A percentile compares a stretch with the other conserved stretches of the same genome.
Evolutionary conservation across 1,139 yeast genomes (phyloP).

Genomic region (Magnusiomyces sp.): DNA sequence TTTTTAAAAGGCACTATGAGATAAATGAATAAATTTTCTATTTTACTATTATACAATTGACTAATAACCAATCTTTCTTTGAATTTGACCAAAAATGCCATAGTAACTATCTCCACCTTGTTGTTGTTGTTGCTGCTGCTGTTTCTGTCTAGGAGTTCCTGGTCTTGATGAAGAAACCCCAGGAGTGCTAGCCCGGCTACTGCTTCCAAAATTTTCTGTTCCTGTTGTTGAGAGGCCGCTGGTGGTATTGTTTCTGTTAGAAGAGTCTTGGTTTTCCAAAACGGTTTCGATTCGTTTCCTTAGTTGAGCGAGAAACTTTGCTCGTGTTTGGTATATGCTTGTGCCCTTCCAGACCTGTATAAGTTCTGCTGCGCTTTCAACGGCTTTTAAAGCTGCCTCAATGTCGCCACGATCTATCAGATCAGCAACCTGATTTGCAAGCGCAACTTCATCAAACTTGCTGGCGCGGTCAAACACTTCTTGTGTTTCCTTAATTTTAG

Average conservation of each 20-base stretch:
- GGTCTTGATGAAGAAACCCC: constrained; percentile 1
- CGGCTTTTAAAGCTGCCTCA: constrained; percentile 20
- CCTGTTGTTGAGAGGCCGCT: not conserved
- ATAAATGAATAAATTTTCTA: no score
- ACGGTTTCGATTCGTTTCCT: constrained; percentile 23
- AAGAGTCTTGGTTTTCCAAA: constrained; percentile 6
- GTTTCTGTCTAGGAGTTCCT: not conserved
- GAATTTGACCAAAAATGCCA: constrained; percentile 19
- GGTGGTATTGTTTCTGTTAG: constrained; percentile 7
- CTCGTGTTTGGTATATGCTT: constrained; percentile 16
- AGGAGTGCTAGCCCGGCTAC: not conserved
- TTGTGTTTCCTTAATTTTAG: constrained; percentile 25
- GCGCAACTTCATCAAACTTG: constrained; percentile 21
- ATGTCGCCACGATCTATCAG: constrained; percentile 19
- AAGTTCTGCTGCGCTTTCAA: constrained; percentile 21
- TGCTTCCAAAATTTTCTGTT: not conserved
- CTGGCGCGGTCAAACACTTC: constrained; percentile 25
- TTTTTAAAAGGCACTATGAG: no score
- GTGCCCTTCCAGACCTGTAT: constrained; percentile 29
- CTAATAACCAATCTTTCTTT: constrained; percentile 19
- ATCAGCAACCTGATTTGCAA: constrained; percentile 17
- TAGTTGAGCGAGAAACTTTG: constrained; percentile 21
- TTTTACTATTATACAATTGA: not conserved
- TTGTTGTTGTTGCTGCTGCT: not conserved
- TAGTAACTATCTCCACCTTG: constrained; percentile 14